Base-by-base conservation (phyloP, 257 asterid genomes). In the Cruciata laevipes region DNA sequence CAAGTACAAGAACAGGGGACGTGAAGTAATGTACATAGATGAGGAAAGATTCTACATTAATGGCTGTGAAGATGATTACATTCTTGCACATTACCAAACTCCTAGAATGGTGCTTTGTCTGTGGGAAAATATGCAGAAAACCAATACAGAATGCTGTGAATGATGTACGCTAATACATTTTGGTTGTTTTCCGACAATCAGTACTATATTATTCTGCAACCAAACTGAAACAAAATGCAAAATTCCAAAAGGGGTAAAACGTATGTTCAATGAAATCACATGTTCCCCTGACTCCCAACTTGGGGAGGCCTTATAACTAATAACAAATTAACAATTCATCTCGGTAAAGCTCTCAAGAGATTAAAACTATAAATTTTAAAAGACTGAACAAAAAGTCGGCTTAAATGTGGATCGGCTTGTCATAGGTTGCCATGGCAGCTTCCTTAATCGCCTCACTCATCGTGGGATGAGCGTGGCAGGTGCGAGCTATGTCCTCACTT, bases 391-490 rank as follows among this genome's bases (percentile, higher is more conserved):
- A 16, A 16, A 44, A 68, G 58, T 31, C 59, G 55, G 11, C 70
- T 84, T 85, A 93, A 23, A 89, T 89, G 89, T 94, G 99, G 77
- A 94, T 94, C n/a, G n/a, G n/a, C n/a, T n/a, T n/a, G n/a, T n/a
- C n/a, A n/a, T n/a, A n/a, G n/a, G n/a, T n/a, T n/a, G n/a, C n/a
- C n/a, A n/a, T n/a, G n/a, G n/a, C n/a, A n/a, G n/a, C n/a, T n/a
- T n/a, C n/a, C n/a, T n/a, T n/a, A n/a, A n/a, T n/a, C n/a, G n/a
- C n/a, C n/a, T n/a, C n/a, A n/a, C n/a, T n/a, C n/a, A n/a, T n/a
- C n/a, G n/a, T n/a, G n/a, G n/a, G n/a, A n/a, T n/a, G n/a, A n/a
- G n/a, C n/a, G n/a, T n/a, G n/a, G n/a, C n/a, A n/a, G n/a, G n/a
- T n/a, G n/a, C n/a, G n/a, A n/a, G n/a, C n/a, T n/a, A n/a, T n/a